A percentile compares a stretch with the other conserved stretches of the same genome.
These are phyloP conservation scores for Anthracocystis walkeri DNA, from an alignment of 1,284 basidiomycete genomes.

Conservation along the genomic window DNA sequence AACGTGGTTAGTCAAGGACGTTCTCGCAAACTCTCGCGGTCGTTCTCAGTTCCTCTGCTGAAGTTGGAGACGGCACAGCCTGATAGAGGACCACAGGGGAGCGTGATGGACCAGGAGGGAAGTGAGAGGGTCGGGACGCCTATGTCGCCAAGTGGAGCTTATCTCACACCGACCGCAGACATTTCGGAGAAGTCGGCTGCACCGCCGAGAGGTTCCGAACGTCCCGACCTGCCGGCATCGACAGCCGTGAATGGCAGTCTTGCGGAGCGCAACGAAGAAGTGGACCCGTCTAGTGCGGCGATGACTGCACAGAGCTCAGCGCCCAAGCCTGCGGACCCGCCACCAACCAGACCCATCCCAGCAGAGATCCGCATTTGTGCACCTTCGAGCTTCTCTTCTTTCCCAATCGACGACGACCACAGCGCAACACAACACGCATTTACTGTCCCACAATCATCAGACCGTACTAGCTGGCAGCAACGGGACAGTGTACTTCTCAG, in stretches of 20 bases:
- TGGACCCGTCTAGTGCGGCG: background rate
- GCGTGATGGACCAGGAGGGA: background rate
- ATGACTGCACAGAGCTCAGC: too few relatives aligned
- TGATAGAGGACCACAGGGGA: too few relatives aligned
- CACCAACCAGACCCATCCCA: background rate
- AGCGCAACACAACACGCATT: background rate
- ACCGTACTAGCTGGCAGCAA: background rate
- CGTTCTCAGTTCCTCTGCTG: slow-evolving; percentile 16
- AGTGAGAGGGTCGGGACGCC: slow-evolving; percentile 1
- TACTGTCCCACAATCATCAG: background rate
- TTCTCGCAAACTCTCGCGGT: slow-evolving; percentile 12
- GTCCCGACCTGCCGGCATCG: background rate
- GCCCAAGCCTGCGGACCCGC: too few relatives aligned
- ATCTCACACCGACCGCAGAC: background rate
- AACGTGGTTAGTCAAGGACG: background rate
- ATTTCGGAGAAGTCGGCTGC: background rate
- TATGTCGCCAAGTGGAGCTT: background rate
- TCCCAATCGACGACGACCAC: background rate
- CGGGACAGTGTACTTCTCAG: background rate
- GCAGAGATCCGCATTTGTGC: slow-evolving; percentile 1
- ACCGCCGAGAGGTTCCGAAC: background rate
- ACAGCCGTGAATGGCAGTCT: background rate
- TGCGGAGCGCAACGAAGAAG: background rate
- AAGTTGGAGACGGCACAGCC: background rate
- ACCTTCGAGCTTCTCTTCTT: background rate